phyloP scores from a whole-genome alignment of 1,284 basidiomycete species.

The Boletus smithii region DNA sequence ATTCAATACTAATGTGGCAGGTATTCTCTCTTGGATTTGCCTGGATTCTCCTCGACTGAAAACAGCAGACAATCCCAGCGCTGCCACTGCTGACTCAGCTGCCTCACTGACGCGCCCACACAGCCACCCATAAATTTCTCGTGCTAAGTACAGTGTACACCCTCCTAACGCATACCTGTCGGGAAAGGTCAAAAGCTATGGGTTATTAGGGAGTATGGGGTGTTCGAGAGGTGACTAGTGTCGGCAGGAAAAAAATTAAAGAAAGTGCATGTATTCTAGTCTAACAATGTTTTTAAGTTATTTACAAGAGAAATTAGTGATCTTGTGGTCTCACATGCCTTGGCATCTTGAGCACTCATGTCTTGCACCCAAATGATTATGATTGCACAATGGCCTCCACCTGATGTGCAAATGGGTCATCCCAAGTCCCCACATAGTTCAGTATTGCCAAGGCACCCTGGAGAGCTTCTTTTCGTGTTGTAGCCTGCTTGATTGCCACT shows the following conservation, averaged over 20 bases:
- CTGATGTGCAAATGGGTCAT: not conserved
- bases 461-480: not conserved
- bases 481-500: not conserved
- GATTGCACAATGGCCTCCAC: constrained; percentile 22
- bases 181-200: not conserved
- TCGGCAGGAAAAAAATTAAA: not conserved
- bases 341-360: constrained; percentile 17
- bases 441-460: not conserved
- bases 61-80: no score
- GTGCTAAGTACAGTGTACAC: not conserved
- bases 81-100: no score
- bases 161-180: constrained; percentile 1
- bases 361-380: constrained; percentile 25
- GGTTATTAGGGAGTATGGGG: constrained; percentile 1
- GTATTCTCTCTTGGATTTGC: no score
- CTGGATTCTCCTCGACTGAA: no score
- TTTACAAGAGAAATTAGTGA: constrained; percentile 15
- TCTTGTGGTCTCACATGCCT: constrained; percentile 17
- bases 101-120: no score
- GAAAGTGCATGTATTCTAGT: not conserved
- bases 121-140: no score
- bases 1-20: no score
- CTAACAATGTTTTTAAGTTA: not conserved
- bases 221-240: not conserved
- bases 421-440: not conserved